Base-by-base conservation (phyloP, 164 flowering plant genomes). In the Annona cherimola region DNA sequence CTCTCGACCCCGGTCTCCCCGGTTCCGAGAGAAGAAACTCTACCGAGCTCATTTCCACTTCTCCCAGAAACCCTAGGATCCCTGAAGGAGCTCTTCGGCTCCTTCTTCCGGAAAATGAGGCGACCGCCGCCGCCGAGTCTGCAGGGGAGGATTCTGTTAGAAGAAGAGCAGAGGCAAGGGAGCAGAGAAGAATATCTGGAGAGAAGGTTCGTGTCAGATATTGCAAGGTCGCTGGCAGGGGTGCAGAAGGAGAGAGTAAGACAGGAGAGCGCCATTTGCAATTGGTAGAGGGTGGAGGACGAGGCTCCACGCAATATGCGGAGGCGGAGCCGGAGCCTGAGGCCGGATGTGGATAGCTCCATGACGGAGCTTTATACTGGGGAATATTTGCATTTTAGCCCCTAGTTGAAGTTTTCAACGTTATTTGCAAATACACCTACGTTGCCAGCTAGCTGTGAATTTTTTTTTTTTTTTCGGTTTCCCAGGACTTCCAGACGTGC, bases 11-110 rank as follows among this genome's bases (percentile, higher is more conserved):
- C 39, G 44, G 14, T 39, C 43, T 63, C 65, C 12, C 45, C 43
- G 6, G 70, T 69, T 19, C 61, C 69, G 40, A 69, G 68, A 11
- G 70, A 42, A 45, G 19, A 61, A 61, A 66, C 66, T 57, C 74
- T 46, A 45, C 54, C 19, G 60, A 68, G 41, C 40, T 41, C 65
- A 57, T 67, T 19, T 65, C 43, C 66, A 16, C 18, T 16, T 16
- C 19, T 63, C 63, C 16, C 45, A 60, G 54, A 64, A 65, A 69
- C 71, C 68, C 61, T 54, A 14, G 42, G 40, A 63, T 19, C 12
- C 40, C 3, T 55, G 43, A n/a, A 4, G 41, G 20, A 66, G 1
- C 20, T 73, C 42, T 8, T 54, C 41, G 2, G 43, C 35, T 26
- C 46, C 16, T 45, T 46, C 20, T 61, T 14, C 42, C 44, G 45